Base-by-base conservation (phyloP, 2,329 filamentous ascomycete species). In the Penicillium brasilianum region DNA sequence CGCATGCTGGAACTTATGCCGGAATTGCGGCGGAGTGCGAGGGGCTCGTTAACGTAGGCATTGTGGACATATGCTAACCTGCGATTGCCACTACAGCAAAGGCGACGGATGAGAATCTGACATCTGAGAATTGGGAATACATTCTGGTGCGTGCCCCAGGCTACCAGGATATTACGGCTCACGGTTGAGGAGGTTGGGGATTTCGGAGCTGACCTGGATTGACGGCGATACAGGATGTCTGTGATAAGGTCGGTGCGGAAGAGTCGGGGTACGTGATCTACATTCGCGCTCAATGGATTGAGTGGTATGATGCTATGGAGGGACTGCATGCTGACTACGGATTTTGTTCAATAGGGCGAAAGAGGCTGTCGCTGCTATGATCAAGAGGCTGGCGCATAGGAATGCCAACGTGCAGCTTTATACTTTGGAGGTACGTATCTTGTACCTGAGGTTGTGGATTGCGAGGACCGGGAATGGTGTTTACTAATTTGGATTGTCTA, bases 101-200 rank as follows among this genome's bases (percentile, higher is more conserved):
- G 80, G 93, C 95, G 74, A 99, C 95, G 59, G 95, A 99, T 80
- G 95, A 99, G 85, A 99, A 97, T 79, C 86, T 98, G 71, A 98
- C 93, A 22, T 90, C 89, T 32, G 87, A 96, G 78, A 90, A 90
- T 76, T 91, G 88, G 88, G 88, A 90, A 75, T 88, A 83, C 68
- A 89, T 89, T 68, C 80, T 89, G 70, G 84, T 85, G 81, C 65
- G 79, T 61, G 34, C 13, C 9, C 25, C 25, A 28, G 25, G 25
- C 25, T 28, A 6, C 25, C 25, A 6, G 25, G 25, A 28, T 28
- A 28, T 28, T 28, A 6, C 25, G 25, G 25, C 6, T 28, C 25
- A 28, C 25, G 25, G 25, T 28, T 28, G 25, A 28, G 25, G 25
- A 28, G 25, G 25, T 28, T n/a, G 41, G 30, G 52, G 50, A 36